Evolutionary conservation across 2,329 filamentous ascomycete species (phyloP), one percentile per base, ranked within the genome.

Genomic region (Xenosphaeropsis pyriputrescens): DNA sequence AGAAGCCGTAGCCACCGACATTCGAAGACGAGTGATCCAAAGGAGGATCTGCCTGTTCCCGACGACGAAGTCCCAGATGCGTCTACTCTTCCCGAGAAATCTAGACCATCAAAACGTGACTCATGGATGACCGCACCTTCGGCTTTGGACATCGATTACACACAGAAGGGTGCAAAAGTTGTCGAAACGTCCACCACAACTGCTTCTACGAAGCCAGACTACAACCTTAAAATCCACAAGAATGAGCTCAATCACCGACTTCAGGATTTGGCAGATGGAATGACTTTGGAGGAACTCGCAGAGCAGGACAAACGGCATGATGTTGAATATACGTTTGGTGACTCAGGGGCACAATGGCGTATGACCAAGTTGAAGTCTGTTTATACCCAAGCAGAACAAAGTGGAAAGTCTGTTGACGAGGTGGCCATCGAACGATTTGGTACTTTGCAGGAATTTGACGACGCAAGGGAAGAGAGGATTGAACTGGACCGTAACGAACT

Each of bases 81-180:
- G 47, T 49, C 32, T 37, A 37, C 8, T 44, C 53, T 13, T 42
- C 50, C 19, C 43, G 43, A 13, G 43, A 41, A 30, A 34, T 12
- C 45, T 43, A 9, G 47, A 47, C 32, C 37, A 43, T 50, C 78
- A 22, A 70, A 77, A 47, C 75, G 93, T 45, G 91, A 96, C 57
- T 74, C 81, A 0, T 98, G 93, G 88, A 98, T 98, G 91, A 79
- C 86, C 42, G 80, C 80, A 0, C 86, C 89, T 0, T 84, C 83
- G 0, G 75, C 79, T 0, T 61, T 93, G 29, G 79, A 88, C 38
- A 67, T 96, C 40, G 88, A 96, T 53, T 94, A 93, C 55, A 69
- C 85, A 36, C 72, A 83, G 52, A 67, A 72, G 42, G 64, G 62
- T 4, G 59, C 60, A 1, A 68, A 70, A 43, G 75, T 74, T 42